phyloP scores from a whole-genome alignment of 352 stramenopile species.

The Pythium vanterpoolii region DNA sequence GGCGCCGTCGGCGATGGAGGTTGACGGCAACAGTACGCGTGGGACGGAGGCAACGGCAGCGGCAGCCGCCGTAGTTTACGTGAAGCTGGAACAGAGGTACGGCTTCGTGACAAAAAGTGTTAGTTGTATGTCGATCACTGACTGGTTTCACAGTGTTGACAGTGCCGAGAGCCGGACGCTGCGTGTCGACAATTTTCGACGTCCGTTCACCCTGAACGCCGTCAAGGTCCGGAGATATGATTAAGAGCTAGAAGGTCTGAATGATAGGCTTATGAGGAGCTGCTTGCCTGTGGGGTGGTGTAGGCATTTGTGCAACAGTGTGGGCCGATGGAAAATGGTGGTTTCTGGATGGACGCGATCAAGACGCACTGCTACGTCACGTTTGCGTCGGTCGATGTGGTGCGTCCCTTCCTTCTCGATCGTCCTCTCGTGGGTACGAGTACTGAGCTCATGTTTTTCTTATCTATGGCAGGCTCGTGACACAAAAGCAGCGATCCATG shows the following conservation, averaged over 20 bases:
- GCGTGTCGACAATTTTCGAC: constrained; percentile 70
- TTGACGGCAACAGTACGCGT: background rate
- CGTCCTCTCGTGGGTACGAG: background rate
- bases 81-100: constrained; percentile 2
- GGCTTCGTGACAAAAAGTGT: background rate
- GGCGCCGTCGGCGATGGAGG: background rate
- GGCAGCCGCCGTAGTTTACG: background rate
- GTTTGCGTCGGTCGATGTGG: constrained; percentile 27
- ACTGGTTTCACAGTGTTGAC: background rate
- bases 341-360: constrained; percentile 88
- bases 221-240: constrained; percentile 46
- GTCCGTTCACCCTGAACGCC: constrained; percentile 71
- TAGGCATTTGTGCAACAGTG: constrained; percentile 56
- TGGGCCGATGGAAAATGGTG: constrained; percentile 56
- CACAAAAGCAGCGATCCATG: constrained; percentile 44
- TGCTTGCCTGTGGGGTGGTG: background rate
- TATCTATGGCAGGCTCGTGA: constrained; percentile 36
- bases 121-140: background rate
- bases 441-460: background rate
- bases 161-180: constrained; percentile 21
- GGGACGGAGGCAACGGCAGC: background rate
- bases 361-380: constrained; percentile 88
- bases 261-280: background rate
- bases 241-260: background rate
- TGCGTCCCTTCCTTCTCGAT: background rate